phyloP scores from a whole-genome alignment of 176 grass and related monocot genomes.

The Areca catechu region DNA sequence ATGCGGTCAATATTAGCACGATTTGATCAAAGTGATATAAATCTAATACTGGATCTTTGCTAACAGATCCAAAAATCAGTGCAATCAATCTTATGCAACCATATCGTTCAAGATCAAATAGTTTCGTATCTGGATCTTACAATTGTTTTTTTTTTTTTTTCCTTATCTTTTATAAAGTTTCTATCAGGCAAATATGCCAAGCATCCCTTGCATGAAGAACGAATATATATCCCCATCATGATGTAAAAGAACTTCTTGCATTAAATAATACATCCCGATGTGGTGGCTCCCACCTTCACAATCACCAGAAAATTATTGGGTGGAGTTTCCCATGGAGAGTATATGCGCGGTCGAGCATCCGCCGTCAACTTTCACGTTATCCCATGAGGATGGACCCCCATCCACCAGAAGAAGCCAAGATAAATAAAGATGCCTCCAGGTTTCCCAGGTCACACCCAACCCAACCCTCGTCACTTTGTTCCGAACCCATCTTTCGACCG shows the following conservation, averaged over 20 bases:
- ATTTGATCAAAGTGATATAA: no score
- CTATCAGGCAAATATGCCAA: slow-evolving; percentile 1
- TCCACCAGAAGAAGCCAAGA: slow-evolving; percentile 8
- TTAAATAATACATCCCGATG: background rate
- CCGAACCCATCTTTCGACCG: slow-evolving; percentile 6
- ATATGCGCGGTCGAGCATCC: slow-evolving; percentile 1
- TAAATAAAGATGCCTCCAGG: no score
- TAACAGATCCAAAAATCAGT: no score
- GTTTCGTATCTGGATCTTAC: no score
- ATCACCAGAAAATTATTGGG: slow-evolving; percentile 13
- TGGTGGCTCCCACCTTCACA: slow-evolving; percentile 5
- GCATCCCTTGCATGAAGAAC: background rate
- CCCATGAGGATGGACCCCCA: background rate
- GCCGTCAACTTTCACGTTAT: no score
- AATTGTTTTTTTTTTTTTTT: no score
- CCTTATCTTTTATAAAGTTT: no score
- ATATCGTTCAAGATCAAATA: no score
- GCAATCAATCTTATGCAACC: no score
- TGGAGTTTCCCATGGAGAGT: background rate
- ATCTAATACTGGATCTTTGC: no score
- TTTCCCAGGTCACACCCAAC: slow-evolving; percentile 20
- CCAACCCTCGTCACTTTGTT: slow-evolving; percentile 16
- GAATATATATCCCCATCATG: background rate
- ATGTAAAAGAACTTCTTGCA: slow-evolving; percentile 11
- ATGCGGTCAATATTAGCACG: no score